Evolutionary conservation across 768 basidiomycete genomes (phyloP), one percentile per base, ranked within the genome.

Genomic region (Neoboletus subvelutipes): DNA sequence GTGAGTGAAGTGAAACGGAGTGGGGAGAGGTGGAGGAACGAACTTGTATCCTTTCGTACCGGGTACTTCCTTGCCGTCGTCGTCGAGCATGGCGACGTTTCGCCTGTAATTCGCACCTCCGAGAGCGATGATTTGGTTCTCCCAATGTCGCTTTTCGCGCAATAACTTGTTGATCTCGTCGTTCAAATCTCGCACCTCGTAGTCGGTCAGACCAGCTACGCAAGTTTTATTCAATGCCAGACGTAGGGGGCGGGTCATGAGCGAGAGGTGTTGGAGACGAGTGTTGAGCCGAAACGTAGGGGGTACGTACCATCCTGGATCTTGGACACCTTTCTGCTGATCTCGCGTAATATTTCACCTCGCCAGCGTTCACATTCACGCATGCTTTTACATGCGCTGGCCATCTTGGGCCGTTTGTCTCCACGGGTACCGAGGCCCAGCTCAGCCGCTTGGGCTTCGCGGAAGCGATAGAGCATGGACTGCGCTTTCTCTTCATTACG

Each of bases 401-500:
- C 94, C 88, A 98, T 92, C 52, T 90, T 82, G 43, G 94, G 96
- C 39, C 95, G 79, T n/a, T 86, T 84, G 72, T 95, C 95, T 11
- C 76, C 79, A 45, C 91, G 84, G 17, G 90, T 88, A 34, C 90
- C 89, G 24, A 99, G 83, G 37, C 96, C 95, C 64, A 98, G 87
- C 77, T 98, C 95, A 34, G 90, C 90, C 0, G 93, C 94, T 70
- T 99, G 96, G 45, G 92, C 91, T 76, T 98, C 94, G 53, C 96
- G 89, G 76, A 99, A 98, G 56, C 94, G 91, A 71, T 93, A 92
- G 31, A 93, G 80, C 90, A 92, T 94, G 18, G 90, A 92, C 74
- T 96, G 94, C 1, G 94, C 92, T 73, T 98, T 99, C 75, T 98
- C 96, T 73, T 94, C 91, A 88, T 98, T 98, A 73, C 95, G 89